These are phyloP conservation scores for Microsporum canis DNA, from an alignment of 2,329 filamentous ascomycete species.

Conservation along the genomic window DNA sequence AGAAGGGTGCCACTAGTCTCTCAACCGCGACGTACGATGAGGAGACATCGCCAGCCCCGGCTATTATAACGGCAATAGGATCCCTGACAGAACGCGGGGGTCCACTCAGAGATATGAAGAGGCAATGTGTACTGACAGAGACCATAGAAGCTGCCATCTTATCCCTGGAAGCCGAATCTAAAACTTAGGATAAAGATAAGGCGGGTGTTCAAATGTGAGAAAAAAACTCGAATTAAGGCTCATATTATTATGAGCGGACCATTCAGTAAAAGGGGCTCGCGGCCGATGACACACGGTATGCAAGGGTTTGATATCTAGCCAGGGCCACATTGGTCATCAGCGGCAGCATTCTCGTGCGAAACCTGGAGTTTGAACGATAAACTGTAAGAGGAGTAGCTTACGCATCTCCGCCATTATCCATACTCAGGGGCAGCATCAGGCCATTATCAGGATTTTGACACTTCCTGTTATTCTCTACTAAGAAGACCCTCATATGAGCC, in stretches of 20 bases:
- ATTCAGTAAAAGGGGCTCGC: neutral
- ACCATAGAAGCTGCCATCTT: conserved; percentile 9
- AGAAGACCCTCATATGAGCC: neutral
- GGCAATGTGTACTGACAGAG: conserved; percentile 25
- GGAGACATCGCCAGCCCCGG: conserved; percentile 28
- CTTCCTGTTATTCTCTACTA: neutral
- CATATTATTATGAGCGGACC: neutral
- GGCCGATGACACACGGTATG: neutral
- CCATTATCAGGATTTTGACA: neutral
- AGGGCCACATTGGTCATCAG: neutral
- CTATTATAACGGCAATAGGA: conserved; percentile 26
- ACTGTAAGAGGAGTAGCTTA: neutral
- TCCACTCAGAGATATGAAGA: conserved; percentile 23
- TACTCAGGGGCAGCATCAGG: neutral
- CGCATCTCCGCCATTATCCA: neutral
- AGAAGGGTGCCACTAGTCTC: conserved; percentile 21
- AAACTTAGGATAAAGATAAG: neutral
- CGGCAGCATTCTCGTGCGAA: neutral
- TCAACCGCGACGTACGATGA: conserved; percentile 26
- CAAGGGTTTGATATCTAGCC: neutral
- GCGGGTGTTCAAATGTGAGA: neutral
- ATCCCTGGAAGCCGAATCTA: neutral
- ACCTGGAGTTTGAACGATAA: neutral
- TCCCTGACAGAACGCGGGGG: conserved; percentile 17
- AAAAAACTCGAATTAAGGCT: too few relatives aligned